Evolutionary conservation across 176 grass and related monocot species (phyloP), one percentile per base, ranked within the genome.

Genomic region (Otatea glauca): DNA sequence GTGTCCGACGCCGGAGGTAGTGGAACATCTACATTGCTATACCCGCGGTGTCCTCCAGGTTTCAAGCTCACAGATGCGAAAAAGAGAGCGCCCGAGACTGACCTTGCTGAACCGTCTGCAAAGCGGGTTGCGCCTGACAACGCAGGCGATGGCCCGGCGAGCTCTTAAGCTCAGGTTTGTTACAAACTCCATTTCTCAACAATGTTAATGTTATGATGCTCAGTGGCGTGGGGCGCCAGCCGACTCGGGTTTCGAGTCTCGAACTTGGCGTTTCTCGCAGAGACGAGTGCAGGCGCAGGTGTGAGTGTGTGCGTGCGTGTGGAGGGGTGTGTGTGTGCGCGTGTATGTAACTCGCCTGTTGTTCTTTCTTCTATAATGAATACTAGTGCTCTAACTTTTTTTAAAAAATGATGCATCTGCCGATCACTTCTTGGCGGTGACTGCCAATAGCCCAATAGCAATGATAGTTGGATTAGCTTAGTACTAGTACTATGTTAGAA

Each of bases 121-220:
- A 55, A 7, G 17, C 2, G 17, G 5, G 17, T 20, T 20, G 51
- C 51, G 15, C 24, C 2, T 5, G 58, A 34, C 8, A 10, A 62
- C 10, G 23, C 59, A 27, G 2, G 4, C 25, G 1, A 29, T 5
- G 11, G 56, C 12, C 9, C 3, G 0, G 23, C 53, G 43, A 73
- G 69, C 68, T 63, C 65, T 18, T 69, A 69, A 73, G 47, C 4
- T 32, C 65, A 81, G 66, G 66, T 81, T 59, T 32, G 66, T 71
- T 18, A 38, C 11, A 68, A 80, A 75, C 9, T 60, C 10, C 17
- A 39, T 23, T 81, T 20, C 11, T 68, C 39, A 45, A 29, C 32
- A 8, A 27, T 62, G 5, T 27, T 11, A 49, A 49, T 49, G 47
- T 13, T 49, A 49, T 15, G 47, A 49, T 49, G 47, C 47, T n/a